Evolutionary conservation across 2,329 filamentous ascomycete genomes (phyloP), one percentile per base, ranked within the genome.

Genomic region (Ilyonectria destructans): DNA sequence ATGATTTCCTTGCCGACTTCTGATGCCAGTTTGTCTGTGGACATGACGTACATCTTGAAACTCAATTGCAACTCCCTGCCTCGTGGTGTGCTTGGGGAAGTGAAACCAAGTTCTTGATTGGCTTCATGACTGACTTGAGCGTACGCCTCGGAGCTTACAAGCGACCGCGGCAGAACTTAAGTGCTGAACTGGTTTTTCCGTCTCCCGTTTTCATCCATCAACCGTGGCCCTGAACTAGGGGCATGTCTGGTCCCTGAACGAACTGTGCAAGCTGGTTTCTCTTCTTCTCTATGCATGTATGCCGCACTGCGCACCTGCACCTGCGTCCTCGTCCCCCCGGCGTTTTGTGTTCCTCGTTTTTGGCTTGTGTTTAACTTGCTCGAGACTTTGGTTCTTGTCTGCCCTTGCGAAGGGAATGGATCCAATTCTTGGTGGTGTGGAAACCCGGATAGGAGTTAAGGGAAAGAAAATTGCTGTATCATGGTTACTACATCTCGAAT

Each of bases 41-140:
- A 70, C 67, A 71, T 74, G 67, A 65, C 71, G 69, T 77, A 74
- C 73, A 69, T 72, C 56, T 66, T 71, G 72, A 75, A 69, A 65
- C 61, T 65, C 64, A 52, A 58, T 62, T 72, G 58, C 74, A 58
- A 73, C 59, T 49, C 63, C 54, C 62, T 49, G 58, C 57, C 46
- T 19, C 48, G 40, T 62, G 66, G 64, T 58, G 58, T 56, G 62
- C 49, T 49, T 62, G 65, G 68, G 59, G 65, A 69, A 68, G 73
- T 72, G 63, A 70, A 62, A 62, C 63, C 65, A 57, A 67, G 57
- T 40, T 70, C 55, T 68, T 66, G 69, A 69, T 66, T 65, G 69
- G 66, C 57, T 70, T 70, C 64, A 66, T 68, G 62, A 65, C 62
- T 67, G 65, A 67, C 61, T 46, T 58, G 68, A 68, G 65, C 57